Evolutionary conservation across 2,329 filamentous ascomycete genomes (phyloP).

Genomic region (Pezicula neosporulosa): DNA sequence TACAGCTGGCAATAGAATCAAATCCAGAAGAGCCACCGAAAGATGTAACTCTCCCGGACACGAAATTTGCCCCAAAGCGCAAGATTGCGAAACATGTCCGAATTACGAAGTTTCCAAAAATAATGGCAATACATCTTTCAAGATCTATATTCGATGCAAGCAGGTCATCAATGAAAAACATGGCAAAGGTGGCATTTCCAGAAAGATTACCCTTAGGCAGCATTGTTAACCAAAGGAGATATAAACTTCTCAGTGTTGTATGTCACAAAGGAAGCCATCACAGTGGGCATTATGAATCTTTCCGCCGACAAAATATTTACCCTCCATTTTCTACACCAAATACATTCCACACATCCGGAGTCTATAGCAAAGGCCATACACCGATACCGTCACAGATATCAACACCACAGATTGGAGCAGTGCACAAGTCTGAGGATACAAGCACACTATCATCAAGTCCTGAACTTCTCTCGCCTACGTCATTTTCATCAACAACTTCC

Average conservation of each 20-base stretch:
- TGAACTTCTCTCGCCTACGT: slow-evolving; percentile 22
- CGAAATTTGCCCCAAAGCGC: slow-evolving; percentile 71
- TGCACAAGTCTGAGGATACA: slow-evolving; percentile 24
- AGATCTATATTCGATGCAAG: slow-evolving; percentile 84
- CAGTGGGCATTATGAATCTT: slow-evolving; percentile 96
- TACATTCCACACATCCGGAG: slow-evolving; percentile 70
- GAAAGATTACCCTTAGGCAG: slow-evolving; percentile 82
- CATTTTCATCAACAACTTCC: slow-evolving; percentile 20
- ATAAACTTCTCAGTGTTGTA: slow-evolving; percentile 81
- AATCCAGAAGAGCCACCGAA: slow-evolving; percentile 78
- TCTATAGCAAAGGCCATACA: slow-evolving; percentile 44
- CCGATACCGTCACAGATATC: slow-evolving; percentile 21
- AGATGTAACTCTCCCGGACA: slow-evolving; percentile 71
- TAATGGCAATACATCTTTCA: slow-evolving; percentile 88
- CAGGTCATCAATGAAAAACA: slow-evolving; percentile 82
- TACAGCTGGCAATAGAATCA: slow-evolving; percentile 67
- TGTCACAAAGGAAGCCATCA: slow-evolving; percentile 95
- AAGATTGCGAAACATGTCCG: slow-evolving; percentile 85
- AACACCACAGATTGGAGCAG: slow-evolving; percentile 30
- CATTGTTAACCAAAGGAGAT: slow-evolving; percentile 72
- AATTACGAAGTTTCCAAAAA: slow-evolving; percentile 82
- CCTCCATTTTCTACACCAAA: slow-evolving; percentile 80
- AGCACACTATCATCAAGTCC: slow-evolving; percentile 23
- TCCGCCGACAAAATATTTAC: slow-evolving; percentile 78
- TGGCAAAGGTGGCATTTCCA: slow-evolving; percentile 89